Conservation (phyloP, 2,329 filamentous ascomycete species). For the Chaetomium sp. region DNA sequence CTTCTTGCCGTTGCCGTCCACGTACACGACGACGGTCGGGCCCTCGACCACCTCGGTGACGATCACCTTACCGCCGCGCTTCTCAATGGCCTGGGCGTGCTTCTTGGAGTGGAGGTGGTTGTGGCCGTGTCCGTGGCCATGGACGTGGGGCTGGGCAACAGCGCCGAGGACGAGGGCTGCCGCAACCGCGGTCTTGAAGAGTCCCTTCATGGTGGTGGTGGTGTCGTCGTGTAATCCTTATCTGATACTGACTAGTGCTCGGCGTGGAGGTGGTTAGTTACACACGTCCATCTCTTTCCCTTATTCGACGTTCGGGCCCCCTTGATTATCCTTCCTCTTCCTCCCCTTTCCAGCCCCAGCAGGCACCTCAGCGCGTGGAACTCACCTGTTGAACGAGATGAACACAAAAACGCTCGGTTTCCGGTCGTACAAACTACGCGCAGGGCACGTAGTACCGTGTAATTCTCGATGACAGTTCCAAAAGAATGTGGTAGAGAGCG, state of each 20-base stretch:
- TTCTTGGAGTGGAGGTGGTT: slow-evolving; percentile 53
- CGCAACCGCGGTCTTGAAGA: slow-evolving; percentile 45
- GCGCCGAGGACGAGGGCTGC: slow-evolving; percentile 46
- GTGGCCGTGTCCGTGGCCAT: slow-evolving; percentile 38
- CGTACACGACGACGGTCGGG: slow-evolving; percentile 63
- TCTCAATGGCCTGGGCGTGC: slow-evolving; percentile 42
- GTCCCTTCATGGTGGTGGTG: slow-evolving; percentile 41
- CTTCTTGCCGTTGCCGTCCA: slow-evolving; percentile 50
- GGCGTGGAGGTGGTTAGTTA: too few species aligned
- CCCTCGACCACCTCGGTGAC: slow-evolving; percentile 35
- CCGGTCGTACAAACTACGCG: background rate
- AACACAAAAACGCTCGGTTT: background rate
- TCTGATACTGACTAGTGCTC: background rate
- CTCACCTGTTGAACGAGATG: slow-evolving; percentile 14
- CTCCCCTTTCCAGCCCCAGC: background rate
- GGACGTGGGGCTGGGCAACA: slow-evolving; percentile 52
- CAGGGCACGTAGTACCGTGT: background rate
- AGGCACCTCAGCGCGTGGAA: background rate
- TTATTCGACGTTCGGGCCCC: too few species aligned
- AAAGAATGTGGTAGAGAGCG: slow-evolving; percentile 53
- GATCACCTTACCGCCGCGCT: slow-evolving; percentile 45
- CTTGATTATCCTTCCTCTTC: background rate
- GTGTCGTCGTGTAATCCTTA: background rate
- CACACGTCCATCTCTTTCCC: too few species aligned
- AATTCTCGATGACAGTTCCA: slow-evolving; percentile 27